Evolutionary conservation across 768 basidiomycete genomes (phyloP), one percentile per base, ranked within the genome.

Genomic region (Rhizopogon vesiculosus): DNA sequence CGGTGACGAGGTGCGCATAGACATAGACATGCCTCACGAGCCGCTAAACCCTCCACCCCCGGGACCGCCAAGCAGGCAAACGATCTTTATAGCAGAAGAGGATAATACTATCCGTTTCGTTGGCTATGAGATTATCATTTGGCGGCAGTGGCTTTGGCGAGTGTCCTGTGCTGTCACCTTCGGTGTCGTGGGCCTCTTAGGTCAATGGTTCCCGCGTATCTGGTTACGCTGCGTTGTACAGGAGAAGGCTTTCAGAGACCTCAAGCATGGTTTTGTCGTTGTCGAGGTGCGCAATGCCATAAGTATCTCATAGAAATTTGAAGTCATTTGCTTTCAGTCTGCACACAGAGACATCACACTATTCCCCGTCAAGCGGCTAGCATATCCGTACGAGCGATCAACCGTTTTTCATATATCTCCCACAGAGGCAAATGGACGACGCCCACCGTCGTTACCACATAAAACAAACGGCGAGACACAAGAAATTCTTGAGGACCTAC

Each of bases 201-300:
- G 94, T 3, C 86, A 93, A 64, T 99, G 97, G 97, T 85, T 97
- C 60, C 97, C 97, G 54, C 82, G 79, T 5, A 60, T 94, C 28
- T 98, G 97, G 97, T 81, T 98, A 50, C 83, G 83, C 29, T 95
- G 88, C 82, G 89, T 91, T 19, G 84, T 92, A 2, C 78, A 74
- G 44, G 91, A 95, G 69, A 91, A 82, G 52, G 87, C 89, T 19
- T 99, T 98, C 64, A 82, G 83, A 46, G 74, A 90, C 54, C 76
- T 84, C 8, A 69, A 72, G 38, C 72, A 83, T 60, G 91, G 90
- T 4, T 87, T 93, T 62, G 79, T 97, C 41, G 89, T 95, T 16
- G 85, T 96, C 39, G 94, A 99, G 83, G 95, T 97, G 61, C 56
- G 87, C 72, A 6, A 18, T 44, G 50, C 41, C 28, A 39, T 49